Evolutionary conservation across 164 flowering plant species (phyloP), one percentile per base, ranked within the genome.

Genomic region (Cinnamomum micranthum): DNA sequence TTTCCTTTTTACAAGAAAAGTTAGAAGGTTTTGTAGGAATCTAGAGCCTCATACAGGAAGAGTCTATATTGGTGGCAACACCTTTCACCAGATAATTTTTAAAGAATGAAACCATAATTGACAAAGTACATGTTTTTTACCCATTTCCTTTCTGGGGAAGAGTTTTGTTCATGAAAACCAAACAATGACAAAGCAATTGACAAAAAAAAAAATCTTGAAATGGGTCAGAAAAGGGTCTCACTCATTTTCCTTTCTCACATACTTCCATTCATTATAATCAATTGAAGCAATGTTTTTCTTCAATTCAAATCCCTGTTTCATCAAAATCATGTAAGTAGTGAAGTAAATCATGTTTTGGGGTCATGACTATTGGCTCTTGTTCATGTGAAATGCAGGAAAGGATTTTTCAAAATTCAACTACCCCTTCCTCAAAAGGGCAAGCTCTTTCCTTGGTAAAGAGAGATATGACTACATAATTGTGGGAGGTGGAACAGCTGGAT

Each of bases 401-500:
- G 65, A 77, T 20, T 70, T 24, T 41, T 72, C 76, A 7, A 69
- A 81, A 41, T 74, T 78, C 68, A 41, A 77, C 14, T 88, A 87
- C 82, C 92, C 94, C 2, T 93, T 90, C 72, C 88, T 93, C 81
- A 84, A 78, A 69, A 64, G 58, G 1, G 97, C 97, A n/a, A 92
- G 97, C 83, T 74, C 90, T 17, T 90, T 89, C 77, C 70, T 84
- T 31, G 81, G 75, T 4, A 71, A 71, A 0, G 58, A 69, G n/a
- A 65, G 71, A 1, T 93, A 82, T 70, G 99, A 95, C 75, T 95
- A 95, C 80, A 95, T 93, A 72, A 82, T 95, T 2, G 86, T 93
- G 19, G 99, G 99, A 41, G 99, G 99, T 22, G 99, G 99, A 73
- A 93, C 99, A 20, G 94, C 98, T 0, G 99, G 98, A 12, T 95